Base-by-base conservation (phyloP, 352 stramenopile genomes). In the Phytopythium sindhum region DNA sequence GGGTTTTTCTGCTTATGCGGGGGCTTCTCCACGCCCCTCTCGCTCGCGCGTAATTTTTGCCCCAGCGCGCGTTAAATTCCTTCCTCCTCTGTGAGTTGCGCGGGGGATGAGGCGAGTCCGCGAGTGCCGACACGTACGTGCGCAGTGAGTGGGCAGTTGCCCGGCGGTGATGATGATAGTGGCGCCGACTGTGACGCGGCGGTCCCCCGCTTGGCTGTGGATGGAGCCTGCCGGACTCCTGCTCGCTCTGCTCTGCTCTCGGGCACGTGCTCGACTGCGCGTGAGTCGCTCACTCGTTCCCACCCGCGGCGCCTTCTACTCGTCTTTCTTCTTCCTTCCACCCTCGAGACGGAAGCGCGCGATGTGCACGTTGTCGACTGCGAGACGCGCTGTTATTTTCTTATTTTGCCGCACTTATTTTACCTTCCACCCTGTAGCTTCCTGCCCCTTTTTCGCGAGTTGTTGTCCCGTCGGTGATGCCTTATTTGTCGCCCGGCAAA, bases 1-100 rank as follows among this genome's bases (percentile, higher is more conserved):
- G 33, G 54, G 53, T 21, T 60, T 60, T 60, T 60, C 54, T 60
- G 19, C n/a, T n/a, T 37, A 26, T 60, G 54, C 7, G 19, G 50
- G 24, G 7, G 41, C n/a, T 19, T 37, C 48, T 28, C 48, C 23
- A 39, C 33, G 33, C 33, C 33, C 33, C 33, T 39, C 33, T 39
- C 17, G 42, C 21, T 6, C n/a, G 31, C 31, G 23, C 24, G 14
- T 55, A 14, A 29, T 23, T 55, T 24, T 37, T 24, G 2, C 19
- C 7, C 44, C 44, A n/a, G 44, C 6, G 33, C 33, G 10, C 14
- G 33, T 39, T 39, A 39, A 15, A 39, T 39, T 39, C 24, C 24
- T 7, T 15, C 45, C 12, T 24, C 8, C 45, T 19, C 48, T 10
- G 7, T 14, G 42, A 7, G 33, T 10, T 39, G 33, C 33, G 33